Evolutionary conservation across 2,329 filamentous ascomycete species (phyloP), one percentile per base, ranked within the genome.

Genomic region (Phialophora verrucosa): DNA sequence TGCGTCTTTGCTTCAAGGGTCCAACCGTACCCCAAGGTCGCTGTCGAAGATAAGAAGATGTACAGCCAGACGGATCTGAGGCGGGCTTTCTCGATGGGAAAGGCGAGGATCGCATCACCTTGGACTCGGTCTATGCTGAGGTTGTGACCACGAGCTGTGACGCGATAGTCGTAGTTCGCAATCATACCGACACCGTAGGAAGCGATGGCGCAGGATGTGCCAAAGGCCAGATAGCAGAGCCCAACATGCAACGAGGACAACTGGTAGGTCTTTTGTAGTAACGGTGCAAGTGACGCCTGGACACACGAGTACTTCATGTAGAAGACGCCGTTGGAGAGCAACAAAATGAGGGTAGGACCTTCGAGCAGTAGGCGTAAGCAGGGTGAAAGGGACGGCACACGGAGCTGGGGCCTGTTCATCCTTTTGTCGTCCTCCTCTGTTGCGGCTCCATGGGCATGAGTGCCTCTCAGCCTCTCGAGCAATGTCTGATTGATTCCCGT

Each of bases 101-200:
- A 53, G 23, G 20, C 49, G 3, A 23, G 17, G 11, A 53, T 53
- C 12, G 49, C 49, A 53, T 53, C 49, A 23, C 49, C 49, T 4
- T 75, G 83, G 60, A 84, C 85, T 25, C 77, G 72, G 8, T 75
- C 75, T 23, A 85, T 75, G 65, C 84, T 80, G 64, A 81, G 50
- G 12, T 55, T 27, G 12, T 63, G 4, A 69, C 72, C 27, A 14
- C 31, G 31, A 35, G 42, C 29, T 2, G 82, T 68, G 8, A 81
- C 68, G n/a, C 74, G 73, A 2, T 78, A 79, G 23, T 77, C 80
- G 70, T 59, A 79, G 73, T 80, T 77, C 6, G 80, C 63, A 20
- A 79, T 72, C 14, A 76, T 76, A 12, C 79, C 79, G 2, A 77
- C 70, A 27, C 49, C 49, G 49, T 53, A 53, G 23, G 49, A 53